Conservation (phyloP, 441 rosid species). For the Eutrema salsugineum region DNA sequence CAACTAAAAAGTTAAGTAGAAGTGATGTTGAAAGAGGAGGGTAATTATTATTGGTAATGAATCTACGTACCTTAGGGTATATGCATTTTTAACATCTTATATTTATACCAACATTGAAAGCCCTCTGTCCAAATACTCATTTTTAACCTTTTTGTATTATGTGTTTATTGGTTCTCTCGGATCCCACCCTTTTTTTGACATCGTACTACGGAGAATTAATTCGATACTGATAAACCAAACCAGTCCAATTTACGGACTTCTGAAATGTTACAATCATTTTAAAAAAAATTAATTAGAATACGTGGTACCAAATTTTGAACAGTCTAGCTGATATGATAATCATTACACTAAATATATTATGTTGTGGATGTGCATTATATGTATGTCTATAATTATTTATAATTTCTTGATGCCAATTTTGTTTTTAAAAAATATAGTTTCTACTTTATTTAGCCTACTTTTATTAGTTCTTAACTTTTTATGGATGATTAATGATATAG, state of each 20-base stretch:
- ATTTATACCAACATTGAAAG: background rate
- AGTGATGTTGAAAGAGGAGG: background rate
- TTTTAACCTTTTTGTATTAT: no score
- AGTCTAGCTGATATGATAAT: background rate
- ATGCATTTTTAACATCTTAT: background rate
- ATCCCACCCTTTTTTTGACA: background rate
- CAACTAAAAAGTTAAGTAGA: slow-evolving; percentile 34
- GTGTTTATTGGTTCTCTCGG: background rate
- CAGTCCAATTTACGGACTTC: background rate
- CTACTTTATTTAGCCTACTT: slow-evolving; percentile 10
- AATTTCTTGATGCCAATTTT: no score
- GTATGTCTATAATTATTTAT: no score
- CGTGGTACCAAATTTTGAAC: background rate
- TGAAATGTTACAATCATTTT: no score
- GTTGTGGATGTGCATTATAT: background rate
- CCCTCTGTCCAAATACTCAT: background rate
- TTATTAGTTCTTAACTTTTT: slow-evolving; percentile 4
- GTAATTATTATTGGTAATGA: background rate
- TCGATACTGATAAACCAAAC: background rate
- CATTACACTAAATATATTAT: background rate
- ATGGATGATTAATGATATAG: slow-evolving; percentile 8
- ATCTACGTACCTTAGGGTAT: background rate
- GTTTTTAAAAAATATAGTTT: no score
- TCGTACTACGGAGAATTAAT: background rate
- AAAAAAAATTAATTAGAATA: no score